Conservation (phyloP, 208 protist genomes). For the Trypanosoma caninum region DNA sequence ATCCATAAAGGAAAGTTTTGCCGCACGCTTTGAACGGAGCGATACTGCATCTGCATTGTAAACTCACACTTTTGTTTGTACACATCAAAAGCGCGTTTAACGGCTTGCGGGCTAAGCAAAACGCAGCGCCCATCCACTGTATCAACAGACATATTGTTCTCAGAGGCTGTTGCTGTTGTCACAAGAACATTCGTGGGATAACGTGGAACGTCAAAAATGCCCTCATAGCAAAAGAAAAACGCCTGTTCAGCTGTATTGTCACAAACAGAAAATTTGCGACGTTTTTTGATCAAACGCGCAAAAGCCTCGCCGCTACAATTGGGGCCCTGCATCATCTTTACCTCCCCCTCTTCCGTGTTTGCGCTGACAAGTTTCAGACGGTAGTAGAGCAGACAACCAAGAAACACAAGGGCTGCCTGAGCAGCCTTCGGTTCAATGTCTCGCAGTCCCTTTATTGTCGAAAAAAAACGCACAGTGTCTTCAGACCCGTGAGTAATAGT, state of each 20-base stretch:
- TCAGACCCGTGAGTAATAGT: slow-evolving; percentile 62
- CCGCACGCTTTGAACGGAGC: slow-evolving; percentile 53
- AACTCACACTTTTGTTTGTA: slow-evolving; percentile 81
- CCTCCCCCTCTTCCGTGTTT: background rate
- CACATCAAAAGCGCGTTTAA: slow-evolving; percentile 60
- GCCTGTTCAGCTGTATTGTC: slow-evolving; percentile 44
- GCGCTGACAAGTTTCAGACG: slow-evolving; percentile 40
- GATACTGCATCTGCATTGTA: slow-evolving; percentile 75
- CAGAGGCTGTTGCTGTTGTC: background rate
- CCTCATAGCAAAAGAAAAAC: slow-evolving; percentile 60
- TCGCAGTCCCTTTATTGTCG: slow-evolving; percentile 59
- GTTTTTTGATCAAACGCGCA: slow-evolving; percentile 1
- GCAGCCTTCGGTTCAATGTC: slow-evolving; percentile 53
- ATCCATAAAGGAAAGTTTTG: slow-evolving; percentile 79
- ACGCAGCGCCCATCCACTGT: slow-evolving; percentile 38
- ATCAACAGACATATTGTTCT: slow-evolving; percentile 12
- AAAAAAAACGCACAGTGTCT: slow-evolving; percentile 72
- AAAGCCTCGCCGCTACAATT: background rate
- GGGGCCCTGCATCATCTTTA: background rate
- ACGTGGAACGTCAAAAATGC: slow-evolving; percentile 9
- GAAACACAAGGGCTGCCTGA: slow-evolving; percentile 58
- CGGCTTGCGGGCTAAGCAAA: slow-evolving; percentile 54
- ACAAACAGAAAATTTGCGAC: slow-evolving; percentile 23
- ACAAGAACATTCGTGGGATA: slow-evolving; percentile 19
- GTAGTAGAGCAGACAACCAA: slow-evolving; percentile 77